phyloP scores from a whole-genome alignment of 192 early-diverging fungal genomes.

The Martensiomyces pterosporus region DNA sequence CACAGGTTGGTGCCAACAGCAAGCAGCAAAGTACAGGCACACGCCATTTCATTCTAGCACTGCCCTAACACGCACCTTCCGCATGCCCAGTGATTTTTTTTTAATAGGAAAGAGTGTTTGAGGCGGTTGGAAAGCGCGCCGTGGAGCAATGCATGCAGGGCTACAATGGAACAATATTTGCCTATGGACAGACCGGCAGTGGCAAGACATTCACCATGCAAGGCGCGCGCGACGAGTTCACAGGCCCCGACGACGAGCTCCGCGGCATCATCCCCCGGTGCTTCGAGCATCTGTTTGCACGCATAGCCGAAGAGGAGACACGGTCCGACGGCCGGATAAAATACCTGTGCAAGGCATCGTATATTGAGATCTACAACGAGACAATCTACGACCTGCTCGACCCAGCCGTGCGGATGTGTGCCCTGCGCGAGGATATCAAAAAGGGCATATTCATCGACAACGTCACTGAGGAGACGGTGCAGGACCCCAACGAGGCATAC shows the following conservation, averaged over 20 bases:
- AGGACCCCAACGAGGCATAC: slow-evolving; percentile 58
- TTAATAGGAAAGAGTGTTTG: slow-evolving; percentile 36
- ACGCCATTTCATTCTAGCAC: too few relatives aligned
- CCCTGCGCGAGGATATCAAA: slow-evolving; percentile 65
- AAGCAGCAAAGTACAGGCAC: background rate
- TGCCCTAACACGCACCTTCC: too few relatives aligned
- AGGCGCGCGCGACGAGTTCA: slow-evolving; percentile 76
- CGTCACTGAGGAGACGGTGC: slow-evolving; percentile 61
- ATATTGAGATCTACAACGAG: slow-evolving; percentile 95
- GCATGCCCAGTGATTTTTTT: background rate
- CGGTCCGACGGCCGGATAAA: slow-evolving; percentile 51
- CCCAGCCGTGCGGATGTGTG: slow-evolving; percentile 52
- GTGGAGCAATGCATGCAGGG: slow-evolving; percentile 66
- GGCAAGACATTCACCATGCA: slow-evolving; percentile 79
- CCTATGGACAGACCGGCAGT: slow-evolving; percentile 70
- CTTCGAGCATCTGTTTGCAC: slow-evolving; percentile 58
- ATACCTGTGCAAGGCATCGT: slow-evolving; percentile 81
- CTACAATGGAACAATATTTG: slow-evolving; percentile 72
- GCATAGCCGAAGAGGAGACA: slow-evolving; percentile 52
- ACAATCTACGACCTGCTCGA: slow-evolving; percentile 83
- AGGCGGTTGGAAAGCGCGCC: slow-evolving; percentile 54
- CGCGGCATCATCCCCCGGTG: slow-evolving; percentile 62
- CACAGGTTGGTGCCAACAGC: slow-evolving; percentile 27
- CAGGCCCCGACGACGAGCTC: slow-evolving; percentile 61
- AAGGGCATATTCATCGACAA: slow-evolving; percentile 63